Base-by-base conservation (phyloP, 1,284 basidiomycete genomes). In the Porogramme epimiltina region DNA sequence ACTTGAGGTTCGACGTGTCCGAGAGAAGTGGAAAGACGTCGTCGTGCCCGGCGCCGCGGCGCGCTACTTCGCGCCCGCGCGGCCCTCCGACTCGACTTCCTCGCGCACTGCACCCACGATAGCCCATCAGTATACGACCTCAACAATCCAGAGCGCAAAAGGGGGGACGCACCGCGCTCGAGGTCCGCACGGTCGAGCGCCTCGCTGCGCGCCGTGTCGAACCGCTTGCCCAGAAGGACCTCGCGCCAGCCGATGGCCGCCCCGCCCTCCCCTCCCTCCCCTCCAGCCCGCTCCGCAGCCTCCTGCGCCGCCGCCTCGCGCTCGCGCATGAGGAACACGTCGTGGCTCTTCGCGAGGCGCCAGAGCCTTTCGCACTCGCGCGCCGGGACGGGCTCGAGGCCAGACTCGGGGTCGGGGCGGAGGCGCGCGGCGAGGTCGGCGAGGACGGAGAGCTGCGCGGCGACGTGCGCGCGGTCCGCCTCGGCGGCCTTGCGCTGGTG, bases 391-490 rank as follows among this genome's bases (percentile, higher is more conserved):
- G 62, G 53, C 42, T 71, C 72, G 33, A 73, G 72, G 0, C 73
- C 70, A n/a, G n/a, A n/a, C n/a, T n/a, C n/a, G 33, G 71, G 70
- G 15, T n/a, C 34, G 28, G 28, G 8, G 34, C 34, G 34, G 44
- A 87, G 65, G 50, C 78, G 78, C 19, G 68, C 64, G 3, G 72
- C 71, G 48, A 85, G 74, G 45, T 80, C 77, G 49, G 81, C 75
- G 47, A 88, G 72, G 54, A 88, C 78, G n/a, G 82, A 79, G 45
- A 80, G 71, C 54, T 79, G 81, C 13, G 84, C 82, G 49, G 74
- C 64, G 40, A 76, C 65, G 36, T 76, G 76, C 18, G 75, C 71
- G 45, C 74, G 75, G 56, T 83, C 78, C 40, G 79, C 77, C 47
- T 73, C 76, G 42, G 73, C 73, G 2, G 62, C 62, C 42, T 73